Conservation (phyloP, 768 basidiomycete species). For the Phaeotremella fagi region DNA sequence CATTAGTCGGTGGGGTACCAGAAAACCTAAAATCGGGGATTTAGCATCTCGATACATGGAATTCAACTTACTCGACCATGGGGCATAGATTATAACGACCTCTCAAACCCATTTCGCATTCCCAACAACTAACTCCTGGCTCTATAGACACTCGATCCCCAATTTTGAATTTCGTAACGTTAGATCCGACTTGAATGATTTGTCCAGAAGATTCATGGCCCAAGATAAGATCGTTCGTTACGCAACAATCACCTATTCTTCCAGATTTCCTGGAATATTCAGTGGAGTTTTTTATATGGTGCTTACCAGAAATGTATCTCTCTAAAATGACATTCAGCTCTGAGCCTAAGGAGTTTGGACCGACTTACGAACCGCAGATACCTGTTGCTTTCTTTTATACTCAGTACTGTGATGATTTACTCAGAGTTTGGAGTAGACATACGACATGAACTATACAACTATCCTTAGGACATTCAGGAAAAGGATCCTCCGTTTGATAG, state of each 20-base stretch:
- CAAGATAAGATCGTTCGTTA: conserved; percentile 29
- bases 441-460: conserved; percentile 29
- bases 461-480: conserved; percentile 21
- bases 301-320: conserved; percentile 27
- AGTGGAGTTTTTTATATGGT: background rate
- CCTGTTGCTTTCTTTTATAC: conserved; percentile 19
- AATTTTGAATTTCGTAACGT: conserved; percentile 20
- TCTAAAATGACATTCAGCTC: background rate
- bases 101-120: conserved; percentile 24
- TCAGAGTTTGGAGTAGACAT: background rate
- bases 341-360: background rate
- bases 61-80: conserved; percentile 20
- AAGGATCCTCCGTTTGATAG: conserved; percentile 28
- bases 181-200: conserved; percentile 21
- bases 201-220: conserved; percentile 34
- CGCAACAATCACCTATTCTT: conserved; percentile 29
- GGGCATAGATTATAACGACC: conserved; percentile 34
- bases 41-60: background rate
- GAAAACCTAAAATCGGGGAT: conserved; percentile 12
- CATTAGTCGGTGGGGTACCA: conserved; percentile 30
- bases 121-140: conserved; percentile 30
- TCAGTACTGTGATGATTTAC: background rate
- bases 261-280: conserved; percentile 16
- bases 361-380: conserved; percentile 28
- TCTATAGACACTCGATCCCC: conserved; percentile 36